Conservation (phyloP, 495 filamentous ascomycete species). For the Penicillium taxi region DNA sequence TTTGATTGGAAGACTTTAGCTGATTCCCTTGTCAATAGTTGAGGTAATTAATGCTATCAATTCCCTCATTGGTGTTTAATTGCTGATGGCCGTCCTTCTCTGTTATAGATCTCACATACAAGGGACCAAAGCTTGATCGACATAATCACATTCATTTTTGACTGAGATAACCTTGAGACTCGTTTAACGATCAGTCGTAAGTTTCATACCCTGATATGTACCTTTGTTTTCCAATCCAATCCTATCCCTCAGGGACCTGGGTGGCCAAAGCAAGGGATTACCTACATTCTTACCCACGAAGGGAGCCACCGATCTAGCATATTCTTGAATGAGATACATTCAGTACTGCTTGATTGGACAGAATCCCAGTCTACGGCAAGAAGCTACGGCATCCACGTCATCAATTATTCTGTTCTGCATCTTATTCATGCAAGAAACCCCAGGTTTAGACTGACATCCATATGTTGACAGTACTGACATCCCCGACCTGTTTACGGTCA, state of each 20-base stretch:
- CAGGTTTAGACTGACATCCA: slow-evolving; percentile 19
- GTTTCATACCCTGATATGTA: slow-evolving; percentile 11
- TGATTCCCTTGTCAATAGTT: background rate
- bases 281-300: slow-evolving; percentile 11
- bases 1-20: background rate
- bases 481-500: slow-evolving; percentile 1
- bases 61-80: no score
- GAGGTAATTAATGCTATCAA: no score
- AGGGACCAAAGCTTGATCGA: slow-evolving; percentile 1
- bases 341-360: slow-evolving; percentile 9
- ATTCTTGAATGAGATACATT: slow-evolving; percentile 11
- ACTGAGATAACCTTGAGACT: slow-evolving; percentile 18
- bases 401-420: no score
- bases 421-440: no score
- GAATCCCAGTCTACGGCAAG: slow-evolving; percentile 11
- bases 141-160: slow-evolving; percentile 15
- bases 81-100: no score
- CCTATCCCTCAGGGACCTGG: slow-evolving; percentile 3
- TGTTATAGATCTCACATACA: slow-evolving; percentile 9
- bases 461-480: slow-evolving; percentile 1
- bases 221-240: slow-evolving; percentile 2
- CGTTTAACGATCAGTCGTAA: slow-evolving; percentile 14
- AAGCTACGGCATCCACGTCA: no score
- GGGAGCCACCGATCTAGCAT: slow-evolving; percentile 11
- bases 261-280: slow-evolving; percentile 22